Conservation (phyloP, 2,329 filamentous ascomycete genomes). For the Xylaria sp. region DNA sequence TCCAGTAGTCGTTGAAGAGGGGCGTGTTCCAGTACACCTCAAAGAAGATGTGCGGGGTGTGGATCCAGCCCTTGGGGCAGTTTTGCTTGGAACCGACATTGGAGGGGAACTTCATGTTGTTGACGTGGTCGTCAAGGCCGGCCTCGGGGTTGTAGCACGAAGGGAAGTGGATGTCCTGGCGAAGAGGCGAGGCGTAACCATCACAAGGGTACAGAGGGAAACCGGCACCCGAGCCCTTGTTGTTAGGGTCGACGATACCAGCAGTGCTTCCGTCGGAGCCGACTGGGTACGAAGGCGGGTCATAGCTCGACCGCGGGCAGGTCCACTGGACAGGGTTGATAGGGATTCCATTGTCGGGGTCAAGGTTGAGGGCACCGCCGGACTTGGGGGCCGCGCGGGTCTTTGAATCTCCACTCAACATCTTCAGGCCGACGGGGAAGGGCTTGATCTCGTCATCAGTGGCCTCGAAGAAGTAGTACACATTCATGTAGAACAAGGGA, state of each 20-base stretch:
- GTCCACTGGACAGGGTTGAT: conserved; percentile 68
- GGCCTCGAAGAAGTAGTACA: conserved; percentile 78
- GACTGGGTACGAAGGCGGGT: conserved; percentile 62
- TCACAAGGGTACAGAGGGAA: conserved; percentile 78
- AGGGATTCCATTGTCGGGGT: conserved; percentile 59
- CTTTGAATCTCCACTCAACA: conserved; percentile 72
- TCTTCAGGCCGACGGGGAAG: conserved; percentile 77
- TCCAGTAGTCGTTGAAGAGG: conserved; percentile 62
- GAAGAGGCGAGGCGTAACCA: conserved; percentile 67
- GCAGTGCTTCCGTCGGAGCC: conserved; percentile 64
- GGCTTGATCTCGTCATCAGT: conserved; percentile 73
- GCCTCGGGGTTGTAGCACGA: conserved; percentile 76
- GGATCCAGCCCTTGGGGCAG: conserved; percentile 65
- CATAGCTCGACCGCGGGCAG: conserved; percentile 64
- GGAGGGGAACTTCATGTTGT: conserved; percentile 73
- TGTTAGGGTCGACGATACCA: conserved; percentile 64
- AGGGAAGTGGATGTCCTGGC: conserved; percentile 76
- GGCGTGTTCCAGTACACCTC: conserved; percentile 71
- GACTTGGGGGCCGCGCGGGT: conserved; percentile 66
- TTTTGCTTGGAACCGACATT: conserved; percentile 59
- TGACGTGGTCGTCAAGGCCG: conserved; percentile 67
- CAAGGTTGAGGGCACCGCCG: conserved; percentile 60
- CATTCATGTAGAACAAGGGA: conserved; percentile 75
- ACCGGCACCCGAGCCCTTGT: conserved; percentile 67
- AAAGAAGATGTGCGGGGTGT: conserved; percentile 67